A percentile compares a stretch with the other conserved stretches of the same genome.
Conservation (phyloP, 176 grass and related monocot species). For the Oropetium thomaeum region DNA sequence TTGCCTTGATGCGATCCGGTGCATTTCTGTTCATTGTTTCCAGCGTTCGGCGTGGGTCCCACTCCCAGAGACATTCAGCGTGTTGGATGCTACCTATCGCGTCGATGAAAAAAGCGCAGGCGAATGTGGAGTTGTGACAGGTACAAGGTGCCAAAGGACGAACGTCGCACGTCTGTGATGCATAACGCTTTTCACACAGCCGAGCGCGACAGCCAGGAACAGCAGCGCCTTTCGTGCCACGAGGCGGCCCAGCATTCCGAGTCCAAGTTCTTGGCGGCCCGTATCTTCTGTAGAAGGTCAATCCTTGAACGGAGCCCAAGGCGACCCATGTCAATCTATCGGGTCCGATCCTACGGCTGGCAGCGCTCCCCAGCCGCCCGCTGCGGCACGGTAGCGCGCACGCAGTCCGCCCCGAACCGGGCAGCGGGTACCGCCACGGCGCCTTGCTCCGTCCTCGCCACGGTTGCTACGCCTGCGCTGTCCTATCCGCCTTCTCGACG, state of each 20-base stretch:
- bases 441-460: not conserved
- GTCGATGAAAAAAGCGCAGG: too few relatives aligned
- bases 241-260: too few relatives aligned
- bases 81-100: too few relatives aligned
- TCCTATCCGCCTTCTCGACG: constrained; percentile 16
- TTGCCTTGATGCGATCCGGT: not conserved
- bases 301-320: too few relatives aligned
- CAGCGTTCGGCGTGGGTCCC: not conserved
- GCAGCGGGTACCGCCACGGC: not conserved
- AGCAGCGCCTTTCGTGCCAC: too few relatives aligned
- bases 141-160: too few relatives aligned
- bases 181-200: too few relatives aligned
- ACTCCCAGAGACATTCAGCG: not conserved
- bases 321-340: not conserved
- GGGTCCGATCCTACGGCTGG: not conserved
- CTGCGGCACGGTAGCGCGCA: not conserved
- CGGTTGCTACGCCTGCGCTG: not conserved
- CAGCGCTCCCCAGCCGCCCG: not conserved
- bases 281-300: not conserved
- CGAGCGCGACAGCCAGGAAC: too few relatives aligned
- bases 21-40: not conserved
- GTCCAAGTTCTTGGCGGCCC: too few relatives aligned
- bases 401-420: too few relatives aligned
- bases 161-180: too few relatives aligned
- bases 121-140: too few relatives aligned